Evolutionary conservation across 192 early-diverging fungal species (phyloP).

Genomic region (Coemansia sp.): DNA sequence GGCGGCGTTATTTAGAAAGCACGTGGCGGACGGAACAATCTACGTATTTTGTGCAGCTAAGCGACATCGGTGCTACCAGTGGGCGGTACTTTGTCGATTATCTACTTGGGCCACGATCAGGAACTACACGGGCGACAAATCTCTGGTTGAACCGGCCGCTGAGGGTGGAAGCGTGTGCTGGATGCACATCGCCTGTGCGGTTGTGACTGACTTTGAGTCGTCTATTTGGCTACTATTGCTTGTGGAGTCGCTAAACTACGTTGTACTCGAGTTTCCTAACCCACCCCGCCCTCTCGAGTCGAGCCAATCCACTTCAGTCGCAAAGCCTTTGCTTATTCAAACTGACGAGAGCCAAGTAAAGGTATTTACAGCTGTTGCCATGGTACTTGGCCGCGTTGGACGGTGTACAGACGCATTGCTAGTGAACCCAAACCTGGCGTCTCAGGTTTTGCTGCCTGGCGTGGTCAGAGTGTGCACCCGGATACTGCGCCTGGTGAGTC

Average conservation of each 20-base stretch:
- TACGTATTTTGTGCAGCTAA: slow-evolving; percentile 23
- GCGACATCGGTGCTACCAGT: slow-evolving; percentile 48
- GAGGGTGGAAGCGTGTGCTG: slow-evolving; percentile 35
- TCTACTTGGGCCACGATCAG: slow-evolving; percentile 22
- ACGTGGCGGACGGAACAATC: neutral
- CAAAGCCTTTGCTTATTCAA: slow-evolving; percentile 17
- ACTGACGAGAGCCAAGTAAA: slow-evolving; percentile 15
- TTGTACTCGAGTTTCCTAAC: slow-evolving; percentile 11
- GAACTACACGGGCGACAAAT: neutral
- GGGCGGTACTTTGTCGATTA: slow-evolving; percentile 38
- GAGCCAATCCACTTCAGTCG: neutral
- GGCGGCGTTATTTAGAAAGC: slow-evolving; percentile 10
- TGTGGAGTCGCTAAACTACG: slow-evolving; percentile 28
- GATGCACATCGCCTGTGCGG: slow-evolving; percentile 18
- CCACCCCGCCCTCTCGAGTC: neutral
- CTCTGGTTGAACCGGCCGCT: slow-evolving; percentile 16
- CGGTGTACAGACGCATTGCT: neutral
- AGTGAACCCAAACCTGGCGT: neutral
- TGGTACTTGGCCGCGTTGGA: slow-evolving; percentile 18
- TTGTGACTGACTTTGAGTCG: neutral
- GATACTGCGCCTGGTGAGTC: slow-evolving; percentile 7
- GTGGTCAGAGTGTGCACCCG: slow-evolving; percentile 12
- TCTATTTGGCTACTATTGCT: slow-evolving; percentile 40
- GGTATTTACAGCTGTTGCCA: slow-evolving; percentile 26
- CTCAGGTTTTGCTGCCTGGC: neutral